Evolutionary conservation across 495 filamentous ascomycete species (phyloP).

Genomic region (Penicillium argentinense): DNA sequence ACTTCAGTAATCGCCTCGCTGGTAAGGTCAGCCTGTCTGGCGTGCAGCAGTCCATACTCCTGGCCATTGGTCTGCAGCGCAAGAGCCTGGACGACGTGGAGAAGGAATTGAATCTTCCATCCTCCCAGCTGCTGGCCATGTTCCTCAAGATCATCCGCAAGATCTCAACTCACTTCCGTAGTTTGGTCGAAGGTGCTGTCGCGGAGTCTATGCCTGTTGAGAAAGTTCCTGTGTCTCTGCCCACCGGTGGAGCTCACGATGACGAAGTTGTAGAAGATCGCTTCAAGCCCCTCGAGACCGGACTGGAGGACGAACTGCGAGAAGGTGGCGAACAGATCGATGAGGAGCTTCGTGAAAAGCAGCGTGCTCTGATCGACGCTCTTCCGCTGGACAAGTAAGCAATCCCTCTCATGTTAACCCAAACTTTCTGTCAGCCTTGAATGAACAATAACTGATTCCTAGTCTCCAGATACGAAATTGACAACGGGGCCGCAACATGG

Average conservation of each 20-base stretch:
- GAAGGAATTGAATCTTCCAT: constrained; percentile 70
- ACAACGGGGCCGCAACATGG: constrained; percentile 70
- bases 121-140: constrained; percentile 86
- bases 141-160: constrained; percentile 95
- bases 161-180: constrained; percentile 71
- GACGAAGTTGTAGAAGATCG: constrained; percentile 55
- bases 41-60: constrained; percentile 80
- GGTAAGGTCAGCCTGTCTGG: constrained; percentile 65
- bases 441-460: constrained; percentile 48
- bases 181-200: constrained; percentile 71
- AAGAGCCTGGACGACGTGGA: constrained; percentile 82
- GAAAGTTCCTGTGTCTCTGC: constrained; percentile 51
- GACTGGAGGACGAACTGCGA: constrained; percentile 82
- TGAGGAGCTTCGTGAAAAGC: constrained; percentile 67
- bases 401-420: constrained; percentile 1
- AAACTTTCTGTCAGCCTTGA: constrained; percentile 4
- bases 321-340: constrained; percentile 78
- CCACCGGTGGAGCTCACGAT: constrained; percentile 59
- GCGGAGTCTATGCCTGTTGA: constrained; percentile 65
- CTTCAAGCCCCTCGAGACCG: constrained; percentile 66
- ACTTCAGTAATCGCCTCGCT: constrained; percentile 76
- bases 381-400: constrained; percentile 85
- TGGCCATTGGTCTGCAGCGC: constrained; percentile 84
- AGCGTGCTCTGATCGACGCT: constrained; percentile 83
- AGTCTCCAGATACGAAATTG: constrained; percentile 73